These are phyloP conservation scores for Beta corolliflora DNA, from an alignment of 179 eudicot genomes.

Conservation along the genomic window DNA sequence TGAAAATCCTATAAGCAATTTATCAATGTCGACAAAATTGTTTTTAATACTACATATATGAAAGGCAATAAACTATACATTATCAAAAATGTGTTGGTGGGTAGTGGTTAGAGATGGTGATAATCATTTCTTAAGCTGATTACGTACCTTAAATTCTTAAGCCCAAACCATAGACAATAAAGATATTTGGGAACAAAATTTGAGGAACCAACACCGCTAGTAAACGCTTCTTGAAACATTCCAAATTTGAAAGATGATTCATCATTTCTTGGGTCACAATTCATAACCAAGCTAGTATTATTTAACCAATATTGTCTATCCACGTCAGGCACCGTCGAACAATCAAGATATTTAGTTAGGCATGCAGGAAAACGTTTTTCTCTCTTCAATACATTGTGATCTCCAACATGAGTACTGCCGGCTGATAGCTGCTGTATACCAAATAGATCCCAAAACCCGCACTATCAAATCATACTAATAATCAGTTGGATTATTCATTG, in stretches of 20 bases:
- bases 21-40: too few species aligned
- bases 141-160: slow-evolving; percentile 51
- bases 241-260: slow-evolving; percentile 46
- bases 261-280: slow-evolving; percentile 47
- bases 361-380: slow-evolving; percentile 43
- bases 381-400: slow-evolving; percentile 43
- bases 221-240: slow-evolving; percentile 55
- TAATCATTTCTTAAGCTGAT: too few species aligned
- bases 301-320: slow-evolving; percentile 52
- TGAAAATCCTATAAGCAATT: too few species aligned
- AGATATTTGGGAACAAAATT: slow-evolving; percentile 45
- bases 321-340: slow-evolving; percentile 30
- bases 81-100: too few species aligned
- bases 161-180: slow-evolving; percentile 60
- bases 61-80: too few species aligned
- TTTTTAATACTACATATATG: too few species aligned
- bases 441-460: slow-evolving; percentile 53
- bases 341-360: slow-evolving; percentile 45
- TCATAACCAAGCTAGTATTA: slow-evolving; percentile 38
- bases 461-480: slow-evolving; percentile 17
- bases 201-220: slow-evolving; percentile 53
- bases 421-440: slow-evolving; percentile 56
- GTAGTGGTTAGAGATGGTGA: too few species aligned
- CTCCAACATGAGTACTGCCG: slow-evolving; percentile 58
- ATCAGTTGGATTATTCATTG: neutral